Percentiles rank a stretch among this genome's conserved stretches.
These are phyloP conservation scores for Penicillium cinerascens DNA, from an alignment of 495 filamentous ascomycete species.

Conservation along the genomic window DNA sequence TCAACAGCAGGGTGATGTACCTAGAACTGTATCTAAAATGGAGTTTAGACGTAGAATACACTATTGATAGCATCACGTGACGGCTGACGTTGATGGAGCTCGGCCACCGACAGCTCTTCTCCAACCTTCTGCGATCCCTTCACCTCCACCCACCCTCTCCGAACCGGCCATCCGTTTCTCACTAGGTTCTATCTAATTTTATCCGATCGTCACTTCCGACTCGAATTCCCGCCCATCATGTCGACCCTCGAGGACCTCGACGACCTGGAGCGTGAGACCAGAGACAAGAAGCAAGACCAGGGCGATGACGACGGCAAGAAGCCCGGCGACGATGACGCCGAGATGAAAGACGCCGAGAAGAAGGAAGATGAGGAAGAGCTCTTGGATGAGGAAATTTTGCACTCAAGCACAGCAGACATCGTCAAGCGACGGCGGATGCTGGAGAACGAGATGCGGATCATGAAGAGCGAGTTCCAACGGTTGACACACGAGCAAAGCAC, in stretches of 20 bases:
- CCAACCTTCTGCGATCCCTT: constrained; percentile 25
- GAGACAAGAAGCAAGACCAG: constrained; percentile 69
- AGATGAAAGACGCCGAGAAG: constrained; percentile 84
- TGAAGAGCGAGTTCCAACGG: constrained; percentile 95
- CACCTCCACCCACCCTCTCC: constrained; percentile 12
- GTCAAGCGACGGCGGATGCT: constrained; percentile 78
- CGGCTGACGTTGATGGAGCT: constrained; percentile 46
- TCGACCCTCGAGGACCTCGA: constrained; percentile 85
- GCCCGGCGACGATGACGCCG: constrained; percentile 65
- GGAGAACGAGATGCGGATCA: constrained; percentile 96
- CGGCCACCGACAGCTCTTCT: constrained; percentile 31
- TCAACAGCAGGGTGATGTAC: not conserved
- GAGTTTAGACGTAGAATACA: not conserved
- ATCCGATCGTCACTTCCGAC: constrained; percentile 7
- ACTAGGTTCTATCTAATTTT: constrained; percentile 1
- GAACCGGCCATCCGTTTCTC: constrained; percentile 5
- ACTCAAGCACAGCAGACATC: constrained; percentile 89
- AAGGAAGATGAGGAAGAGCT: constrained; percentile 71
- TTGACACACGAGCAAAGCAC: constrained; percentile 89
- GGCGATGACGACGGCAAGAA: constrained; percentile 56
- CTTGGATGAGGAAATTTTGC: constrained; percentile 86
- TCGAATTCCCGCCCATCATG: constrained; percentile 48
- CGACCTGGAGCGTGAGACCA: constrained; percentile 70
- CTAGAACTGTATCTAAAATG: not conserved
- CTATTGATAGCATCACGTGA: constrained; percentile 40